phyloP scores from a whole-genome alignment of 2,329 filamentous ascomycete genomes.

The Grosmannia penicillata region DNA sequence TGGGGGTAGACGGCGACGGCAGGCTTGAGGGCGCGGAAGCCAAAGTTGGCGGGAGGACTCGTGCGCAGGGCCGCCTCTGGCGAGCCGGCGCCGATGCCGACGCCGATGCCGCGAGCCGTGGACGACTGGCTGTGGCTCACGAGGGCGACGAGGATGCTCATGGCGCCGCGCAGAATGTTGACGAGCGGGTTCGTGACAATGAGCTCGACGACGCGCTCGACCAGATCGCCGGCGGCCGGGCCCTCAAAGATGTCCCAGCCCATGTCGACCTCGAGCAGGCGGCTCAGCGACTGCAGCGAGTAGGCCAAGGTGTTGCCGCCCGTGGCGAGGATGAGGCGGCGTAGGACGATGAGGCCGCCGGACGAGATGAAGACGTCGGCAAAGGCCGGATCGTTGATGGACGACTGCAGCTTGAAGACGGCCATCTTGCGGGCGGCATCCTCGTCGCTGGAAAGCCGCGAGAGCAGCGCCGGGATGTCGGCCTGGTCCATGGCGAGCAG shows the following conservation, averaged over 20 bases:
- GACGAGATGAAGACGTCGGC: slow-evolving; percentile 91
- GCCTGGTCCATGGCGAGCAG: slow-evolving; percentile 43
- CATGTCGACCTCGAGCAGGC: slow-evolving; percentile 89
- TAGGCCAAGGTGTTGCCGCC: slow-evolving; percentile 93
- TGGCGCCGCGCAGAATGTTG: slow-evolving; percentile 90
- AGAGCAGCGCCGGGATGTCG: slow-evolving; percentile 49
- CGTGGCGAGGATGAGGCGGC: slow-evolving; percentile 69
- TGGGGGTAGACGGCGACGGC: slow-evolving; percentile 82
- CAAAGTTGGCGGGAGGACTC: slow-evolving; percentile 47
- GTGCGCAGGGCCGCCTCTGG: slow-evolving; percentile 15
- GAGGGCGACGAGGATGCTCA: slow-evolving; percentile 89
- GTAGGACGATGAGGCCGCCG: slow-evolving; percentile 68
- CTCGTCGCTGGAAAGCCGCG: slow-evolving; percentile 53
- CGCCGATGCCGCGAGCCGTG: slow-evolving; percentile 17
- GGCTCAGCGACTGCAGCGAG: slow-evolving; percentile 74
- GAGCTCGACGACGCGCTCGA: slow-evolving; percentile 70
- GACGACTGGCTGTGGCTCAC: slow-evolving; percentile 70
- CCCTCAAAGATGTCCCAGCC: slow-evolving; percentile 82
- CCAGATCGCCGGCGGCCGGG: slow-evolving; percentile 46
- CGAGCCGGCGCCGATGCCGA: slow-evolving; percentile 5
- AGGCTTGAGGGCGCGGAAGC: slow-evolving; percentile 83
- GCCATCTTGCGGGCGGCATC: slow-evolving; percentile 97
- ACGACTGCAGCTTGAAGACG: slow-evolving; percentile 91
- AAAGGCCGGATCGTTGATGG: slow-evolving; percentile 91
- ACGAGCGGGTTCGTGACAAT: slow-evolving; percentile 92